Evolutionary conservation across 768 basidiomycete species (phyloP).

Genomic region (Candolleomyces aberdarensis): DNA sequence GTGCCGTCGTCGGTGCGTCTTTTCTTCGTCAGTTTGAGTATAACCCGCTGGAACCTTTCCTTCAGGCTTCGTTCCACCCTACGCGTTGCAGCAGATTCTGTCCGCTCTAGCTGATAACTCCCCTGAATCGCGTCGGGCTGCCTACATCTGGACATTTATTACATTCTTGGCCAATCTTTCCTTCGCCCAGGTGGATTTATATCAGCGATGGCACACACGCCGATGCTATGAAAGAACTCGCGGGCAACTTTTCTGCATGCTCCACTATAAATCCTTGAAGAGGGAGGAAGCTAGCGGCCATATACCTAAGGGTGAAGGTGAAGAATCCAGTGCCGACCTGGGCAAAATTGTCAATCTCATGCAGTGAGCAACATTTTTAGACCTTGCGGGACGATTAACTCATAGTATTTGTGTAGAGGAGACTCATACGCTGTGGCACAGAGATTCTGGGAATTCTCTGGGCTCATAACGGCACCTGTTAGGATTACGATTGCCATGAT

Average conservation of each 20-base stretch:
- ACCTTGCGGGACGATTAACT: conserved; percentile 3
- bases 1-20: conserved; percentile 46
- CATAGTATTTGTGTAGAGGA: conserved; percentile 38
- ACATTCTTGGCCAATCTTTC: conserved; percentile 63
- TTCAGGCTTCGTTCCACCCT: conserved; percentile 63
- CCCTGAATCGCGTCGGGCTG: conserved; percentile 37
- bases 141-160: conserved; percentile 58
- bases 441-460: conserved; percentile 71
- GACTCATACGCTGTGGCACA: conserved; percentile 70
- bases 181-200: conserved; percentile 63
- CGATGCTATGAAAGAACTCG: conserved; percentile 70
- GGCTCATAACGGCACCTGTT: conserved; percentile 58
- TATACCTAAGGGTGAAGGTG: conserved; percentile 32
- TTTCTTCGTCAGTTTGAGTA: conserved; percentile 1
- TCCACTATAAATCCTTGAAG: conserved; percentile 68
- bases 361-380: conserved; percentile 46
- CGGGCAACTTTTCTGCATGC: conserved; percentile 65
- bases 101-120: conserved; percentile 43
- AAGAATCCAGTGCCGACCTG: conserved; percentile 48
- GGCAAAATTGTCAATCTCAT: conserved; percentile 73
- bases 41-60: background rate
- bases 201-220: conserved; percentile 64
- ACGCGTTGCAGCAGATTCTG: conserved; percentile 61
- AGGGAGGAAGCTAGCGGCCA: conserved; percentile 55
- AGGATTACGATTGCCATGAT: conserved; percentile 62